Evolutionary conservation across 2,329 filamentous ascomycete genomes (phyloP), one percentile per base, ranked within the genome.

Genomic region (Aspergillus caelatus): DNA sequence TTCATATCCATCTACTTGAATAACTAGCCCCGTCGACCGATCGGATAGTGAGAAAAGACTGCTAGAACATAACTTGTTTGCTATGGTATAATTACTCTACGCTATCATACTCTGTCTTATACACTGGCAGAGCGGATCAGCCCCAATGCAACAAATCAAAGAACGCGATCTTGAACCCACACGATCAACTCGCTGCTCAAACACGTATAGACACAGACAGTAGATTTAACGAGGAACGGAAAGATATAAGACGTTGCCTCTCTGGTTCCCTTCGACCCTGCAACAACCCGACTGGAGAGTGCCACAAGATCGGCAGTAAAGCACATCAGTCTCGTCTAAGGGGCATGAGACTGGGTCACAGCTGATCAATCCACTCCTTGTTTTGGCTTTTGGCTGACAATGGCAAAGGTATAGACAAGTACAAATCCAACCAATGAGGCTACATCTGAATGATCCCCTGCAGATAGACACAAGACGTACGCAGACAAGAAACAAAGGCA

Each of bases 41-140:
- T 28, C 21, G 11, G 11, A 28, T 36, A 14, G 30, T 32, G 30
- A 50, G 46, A 23, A 23, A 50, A 14, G 23, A 14, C 30, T 30
- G 28, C 3, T 26, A 36, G 52, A 54, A 54, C 46, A 19, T 26
- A 7, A 30, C 12, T 36, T 54, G 52, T 30, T 54, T 54, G 30
- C 30, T 54, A 54, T 54, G 30, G 52, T 54, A 54, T 54, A 54
- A 54, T 36, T 54, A 54, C 52, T 55, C 52, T 55, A 55, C 52
- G 21, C 30, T 54, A 54, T 34, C 30, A 54, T 14, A n/a, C 30
- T 53, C 50, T 54, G 52, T 23, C 30, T 54, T 14, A 54, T 52
- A 52, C 48, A 50, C 46, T 14, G 21, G 26, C 21, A 50, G 21
- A 50, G n/a, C 23, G 28, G 19, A 12, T n/a, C 19, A 16, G 32